phyloP scores from a whole-genome alignment of 1,284 basidiomycete genomes.

The Neotropicomus parvogracilis region DNA sequence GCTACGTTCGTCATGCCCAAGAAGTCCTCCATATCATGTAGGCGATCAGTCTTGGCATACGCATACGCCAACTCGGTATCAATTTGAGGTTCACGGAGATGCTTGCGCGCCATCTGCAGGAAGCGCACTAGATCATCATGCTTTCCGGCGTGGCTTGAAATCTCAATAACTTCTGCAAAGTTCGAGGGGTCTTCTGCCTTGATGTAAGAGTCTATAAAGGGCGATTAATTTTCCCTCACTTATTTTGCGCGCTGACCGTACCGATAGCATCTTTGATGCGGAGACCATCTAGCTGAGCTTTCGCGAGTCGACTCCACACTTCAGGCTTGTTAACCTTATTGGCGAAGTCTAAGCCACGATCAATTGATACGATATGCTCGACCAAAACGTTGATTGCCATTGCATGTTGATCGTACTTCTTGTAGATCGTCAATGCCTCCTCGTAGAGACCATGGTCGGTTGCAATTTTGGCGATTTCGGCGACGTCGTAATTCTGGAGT shows the following conservation, averaged over 20 bases:
- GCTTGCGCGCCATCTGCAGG: conserved; percentile 99
- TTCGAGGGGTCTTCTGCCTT: conserved; percentile 97
- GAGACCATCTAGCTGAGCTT: conserved; percentile 98
- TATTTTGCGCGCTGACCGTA: conserved; percentile 33
- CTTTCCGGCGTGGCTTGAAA: conserved; percentile 93
- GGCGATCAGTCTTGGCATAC: conserved; percentile 93
- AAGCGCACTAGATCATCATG: conserved; percentile 97
- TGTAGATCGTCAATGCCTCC: conserved; percentile 95
- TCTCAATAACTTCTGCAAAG: conserved; percentile 96
- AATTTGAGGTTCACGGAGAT: conserved; percentile 94
- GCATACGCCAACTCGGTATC: conserved; percentile 97
- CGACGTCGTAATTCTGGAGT: conserved; percentile 91
- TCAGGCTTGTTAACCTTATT: conserved; percentile 96
- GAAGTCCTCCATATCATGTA: conserved; percentile 99
- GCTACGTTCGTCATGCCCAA: conserved; percentile 98
- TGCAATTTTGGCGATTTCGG: conserved; percentile 95
- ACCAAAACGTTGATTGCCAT: conserved; percentile 98
- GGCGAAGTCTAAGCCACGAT: conserved; percentile 94
- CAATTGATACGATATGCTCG: conserved; percentile 97
- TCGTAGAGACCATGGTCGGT: conserved; percentile 96
- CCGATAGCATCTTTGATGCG: conserved; percentile 98
- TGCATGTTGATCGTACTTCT: conserved; percentile 91
- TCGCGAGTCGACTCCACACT: conserved; percentile 96
- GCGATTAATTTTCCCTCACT: conserved; percentile 9
- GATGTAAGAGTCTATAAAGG: conserved; percentile 86